Base-by-base conservation (phyloP, 2,329 filamentous ascomycete species). In the Aspergillus ochraceus region DNA sequence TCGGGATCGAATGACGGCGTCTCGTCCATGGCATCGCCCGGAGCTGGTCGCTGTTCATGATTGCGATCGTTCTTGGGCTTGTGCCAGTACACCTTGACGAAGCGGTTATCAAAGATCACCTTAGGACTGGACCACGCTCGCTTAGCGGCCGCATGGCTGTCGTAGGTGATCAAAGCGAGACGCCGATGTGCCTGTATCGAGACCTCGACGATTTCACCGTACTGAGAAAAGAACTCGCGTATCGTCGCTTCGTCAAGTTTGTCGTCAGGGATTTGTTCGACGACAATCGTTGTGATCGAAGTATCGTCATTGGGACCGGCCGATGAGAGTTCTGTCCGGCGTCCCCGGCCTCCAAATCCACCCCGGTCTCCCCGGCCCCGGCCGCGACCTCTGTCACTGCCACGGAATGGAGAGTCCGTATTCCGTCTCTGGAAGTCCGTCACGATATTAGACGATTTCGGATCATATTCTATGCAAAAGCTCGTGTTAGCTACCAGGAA, bases 61-160 rank as follows among this genome's bases (percentile, higher is more conserved):
- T 74, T 74, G 19, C 63, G 66, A 17, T 77, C 75, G 5, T 66
- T 60, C 29, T 70, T 72, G 20, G 81, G 76, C 62, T 83, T 84
- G 68, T 83, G 80, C 85, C 85, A 88, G 66, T 86, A 87, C 1
- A 87, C 84, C 64, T 87, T 87, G 54, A 88, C 85, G 63, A 88
- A 88, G 3, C 86, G 78, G 61, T 88, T 88, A 63, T 87, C 85
- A 63, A 88, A 88, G 19, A 88, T 82, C 55, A 82, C 83, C 69
- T 87, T 87, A 0, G 86, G 85, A 60, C 83, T 86, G 19, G 82
- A 78, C 74, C 85, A 86, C 2, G 86, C 86, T 29, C 76, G 76
- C 60, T 78, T 79, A 9, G 85, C 85, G 20, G 80, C 74, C 17
- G 77, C 76, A 64, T 82, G 81, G 57, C 78, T 79, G 24, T 79